Conservation (phyloP, 2,329 filamentous ascomycete genomes). For the Stagonosporopsis tanaceti region DNA sequence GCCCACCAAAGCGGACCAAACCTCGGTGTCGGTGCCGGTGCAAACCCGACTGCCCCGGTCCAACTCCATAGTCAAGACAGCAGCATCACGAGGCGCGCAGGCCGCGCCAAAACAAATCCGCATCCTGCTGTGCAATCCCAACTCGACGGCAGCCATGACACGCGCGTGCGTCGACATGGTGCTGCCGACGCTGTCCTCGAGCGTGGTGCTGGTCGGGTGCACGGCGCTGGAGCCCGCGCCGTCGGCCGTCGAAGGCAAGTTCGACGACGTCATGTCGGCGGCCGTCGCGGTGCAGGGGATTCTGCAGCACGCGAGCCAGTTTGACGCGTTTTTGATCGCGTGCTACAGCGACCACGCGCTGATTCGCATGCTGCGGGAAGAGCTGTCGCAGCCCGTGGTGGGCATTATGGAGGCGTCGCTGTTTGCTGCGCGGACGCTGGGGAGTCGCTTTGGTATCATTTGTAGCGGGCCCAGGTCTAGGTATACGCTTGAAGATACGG, state of each 20-base stretch:
- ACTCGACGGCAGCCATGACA: conserved; percentile 59
- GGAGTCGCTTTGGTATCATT: conserved; percentile 57
- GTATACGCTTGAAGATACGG: conserved; percentile 52
- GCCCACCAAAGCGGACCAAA: conserved; percentile 1
- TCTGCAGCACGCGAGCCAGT: conserved; percentile 53
- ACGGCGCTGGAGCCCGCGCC: conserved; percentile 60
- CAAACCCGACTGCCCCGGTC: conserved; percentile 12
- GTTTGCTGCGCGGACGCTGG: conserved; percentile 60
- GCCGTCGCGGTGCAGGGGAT: conserved; percentile 59
- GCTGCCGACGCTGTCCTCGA: conserved; percentile 54
- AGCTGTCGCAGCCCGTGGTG: conserved; percentile 54
- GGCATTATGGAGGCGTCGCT: conserved; percentile 62
- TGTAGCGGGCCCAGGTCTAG: conserved; percentile 52
- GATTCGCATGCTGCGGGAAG: conserved; percentile 57
- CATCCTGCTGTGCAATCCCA: conserved; percentile 60
- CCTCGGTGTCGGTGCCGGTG: background rate
- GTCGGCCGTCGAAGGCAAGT: conserved; percentile 60
- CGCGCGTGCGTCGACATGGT: conserved; percentile 56
- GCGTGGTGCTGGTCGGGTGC: conserved; percentile 60
- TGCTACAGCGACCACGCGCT: conserved; percentile 60
- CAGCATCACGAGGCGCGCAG: conserved; percentile 11
- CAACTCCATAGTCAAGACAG: conserved; percentile 10
- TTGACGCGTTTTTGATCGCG: conserved; percentile 59
- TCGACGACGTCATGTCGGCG: conserved; percentile 60
- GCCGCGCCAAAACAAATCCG: conserved; percentile 37